phyloP scores from a whole-genome alignment of 2,329 filamentous ascomycete species.

The Ophiostoma pallidulum region DNA sequence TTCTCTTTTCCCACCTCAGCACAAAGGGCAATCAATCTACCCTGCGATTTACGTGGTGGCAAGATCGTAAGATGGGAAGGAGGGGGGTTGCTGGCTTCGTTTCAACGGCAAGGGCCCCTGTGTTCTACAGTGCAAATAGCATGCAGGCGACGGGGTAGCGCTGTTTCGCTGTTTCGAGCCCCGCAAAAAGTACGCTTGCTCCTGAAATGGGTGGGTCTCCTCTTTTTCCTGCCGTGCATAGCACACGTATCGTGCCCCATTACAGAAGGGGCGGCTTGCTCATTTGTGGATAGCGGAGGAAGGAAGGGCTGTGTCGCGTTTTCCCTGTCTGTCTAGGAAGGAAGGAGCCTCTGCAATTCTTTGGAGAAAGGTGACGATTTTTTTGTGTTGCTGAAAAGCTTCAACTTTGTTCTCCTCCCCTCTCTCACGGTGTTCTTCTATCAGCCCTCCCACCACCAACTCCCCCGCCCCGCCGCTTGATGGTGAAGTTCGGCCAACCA shows the following conservation, averaged over 20 bases:
- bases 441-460: not conserved
- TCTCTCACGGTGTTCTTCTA: not conserved
- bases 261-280: conserved; percentile 5
- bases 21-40: too few species aligned
- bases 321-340: not conserved
- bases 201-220: conserved; percentile 12
- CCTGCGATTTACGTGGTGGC: too few species aligned
- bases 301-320: conserved; percentile 11
- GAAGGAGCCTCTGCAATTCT: too few species aligned
- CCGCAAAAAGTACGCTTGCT: conserved; percentile 12
- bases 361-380: not conserved
- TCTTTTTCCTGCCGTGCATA: not conserved
- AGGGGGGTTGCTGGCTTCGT: too few species aligned
- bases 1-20: too few species aligned
- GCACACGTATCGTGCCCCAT: conserved; percentile 2
- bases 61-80: too few species aligned
- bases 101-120: too few species aligned
- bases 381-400: conserved; percentile 3
- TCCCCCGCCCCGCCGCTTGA: not conserved
- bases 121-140: too few species aligned
- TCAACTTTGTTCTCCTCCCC: not conserved
- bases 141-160: conserved; percentile 4
- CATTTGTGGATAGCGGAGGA: not conserved
- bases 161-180: conserved; percentile 10
- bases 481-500: not conserved